Evolutionary conservation across 2,329 filamentous ascomycete species (phyloP).

Genomic region (Colletotrichum caudatum): DNA sequence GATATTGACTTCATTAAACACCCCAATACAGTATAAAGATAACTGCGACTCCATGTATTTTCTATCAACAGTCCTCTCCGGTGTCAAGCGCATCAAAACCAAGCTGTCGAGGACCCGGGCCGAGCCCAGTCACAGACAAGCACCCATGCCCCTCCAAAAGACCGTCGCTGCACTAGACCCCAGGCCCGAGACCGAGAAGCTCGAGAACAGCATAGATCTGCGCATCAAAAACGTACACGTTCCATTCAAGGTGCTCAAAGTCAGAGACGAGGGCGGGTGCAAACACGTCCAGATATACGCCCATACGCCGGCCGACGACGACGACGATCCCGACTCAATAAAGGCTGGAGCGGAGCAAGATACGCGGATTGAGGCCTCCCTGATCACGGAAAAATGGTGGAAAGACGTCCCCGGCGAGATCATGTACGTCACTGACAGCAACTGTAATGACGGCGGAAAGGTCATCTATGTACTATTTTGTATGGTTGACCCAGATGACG

Average conservation of each 20-base stretch:
- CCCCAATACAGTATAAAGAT: too few species aligned
- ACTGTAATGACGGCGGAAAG: background rate
- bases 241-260: background rate
- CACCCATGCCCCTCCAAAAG: background rate
- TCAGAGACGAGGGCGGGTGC: background rate
- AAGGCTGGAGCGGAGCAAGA: too few species aligned
- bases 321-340: too few species aligned
- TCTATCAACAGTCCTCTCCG: background rate
- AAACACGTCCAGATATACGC: background rate
- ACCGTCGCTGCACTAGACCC: too few species aligned
- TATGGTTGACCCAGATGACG: background rate
- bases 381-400: background rate
- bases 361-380: background rate
- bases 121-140: background rate
- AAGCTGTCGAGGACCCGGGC: too few species aligned
- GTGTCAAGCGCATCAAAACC: background rate
- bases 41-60: background rate
- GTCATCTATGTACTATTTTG: background rate
- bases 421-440: background rate
- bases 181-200: background rate
- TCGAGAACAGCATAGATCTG: background rate
- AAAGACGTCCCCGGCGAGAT: constrained; percentile 3
- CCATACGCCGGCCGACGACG: background rate
- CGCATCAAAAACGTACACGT: background rate
- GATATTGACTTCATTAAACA: background rate